Evolutionary conservation across 164 flowering plant genomes (phyloP).

Genomic region (Magnolia kwangsiensis): DNA sequence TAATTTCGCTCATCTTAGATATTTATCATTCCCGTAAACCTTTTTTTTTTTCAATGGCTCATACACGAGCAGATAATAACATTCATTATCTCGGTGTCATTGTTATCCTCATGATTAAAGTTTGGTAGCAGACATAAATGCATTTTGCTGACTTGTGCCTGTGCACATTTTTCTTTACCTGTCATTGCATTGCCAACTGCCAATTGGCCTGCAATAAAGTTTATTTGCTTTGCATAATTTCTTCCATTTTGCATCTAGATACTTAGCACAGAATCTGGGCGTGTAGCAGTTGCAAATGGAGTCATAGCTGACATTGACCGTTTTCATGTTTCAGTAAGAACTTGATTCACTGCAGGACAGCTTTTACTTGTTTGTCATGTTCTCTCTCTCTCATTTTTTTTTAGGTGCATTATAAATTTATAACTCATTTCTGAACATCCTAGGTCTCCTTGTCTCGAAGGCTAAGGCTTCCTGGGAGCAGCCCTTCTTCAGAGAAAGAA

Average conservation of each 20-base stretch:
- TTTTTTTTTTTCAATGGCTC: too few species aligned
- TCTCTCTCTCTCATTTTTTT: neutral
- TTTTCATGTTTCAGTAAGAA: constrained; percentile 70
- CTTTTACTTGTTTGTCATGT: neutral
- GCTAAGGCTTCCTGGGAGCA: constrained; percentile 71
- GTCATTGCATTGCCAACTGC: neutral
- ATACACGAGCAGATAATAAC: too few species aligned
- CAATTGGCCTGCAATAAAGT: neutral
- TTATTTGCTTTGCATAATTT: constrained; percentile 4
- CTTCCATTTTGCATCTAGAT: constrained; percentile 38
- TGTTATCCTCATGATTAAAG: neutral
- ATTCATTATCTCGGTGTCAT: neutral
- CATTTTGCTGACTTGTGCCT: neutral
- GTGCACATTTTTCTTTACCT: neutral
- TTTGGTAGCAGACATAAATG: neutral
- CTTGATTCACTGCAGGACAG: neutral
- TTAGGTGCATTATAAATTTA: neutral
- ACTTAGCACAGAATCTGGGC: constrained; percentile 59
- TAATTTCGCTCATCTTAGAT: neutral
- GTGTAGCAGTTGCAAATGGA: constrained; percentile 66
- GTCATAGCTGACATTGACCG: constrained; percentile 58
- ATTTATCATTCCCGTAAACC: too few species aligned
- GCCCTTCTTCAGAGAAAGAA: constrained; percentile 27
- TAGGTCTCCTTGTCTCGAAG: constrained; percentile 80
- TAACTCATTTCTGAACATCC: neutral